These are phyloP conservation scores for Cruciata laevipes DNA, from an alignment of 257 asterid genomes.

Conservation along the genomic window DNA sequence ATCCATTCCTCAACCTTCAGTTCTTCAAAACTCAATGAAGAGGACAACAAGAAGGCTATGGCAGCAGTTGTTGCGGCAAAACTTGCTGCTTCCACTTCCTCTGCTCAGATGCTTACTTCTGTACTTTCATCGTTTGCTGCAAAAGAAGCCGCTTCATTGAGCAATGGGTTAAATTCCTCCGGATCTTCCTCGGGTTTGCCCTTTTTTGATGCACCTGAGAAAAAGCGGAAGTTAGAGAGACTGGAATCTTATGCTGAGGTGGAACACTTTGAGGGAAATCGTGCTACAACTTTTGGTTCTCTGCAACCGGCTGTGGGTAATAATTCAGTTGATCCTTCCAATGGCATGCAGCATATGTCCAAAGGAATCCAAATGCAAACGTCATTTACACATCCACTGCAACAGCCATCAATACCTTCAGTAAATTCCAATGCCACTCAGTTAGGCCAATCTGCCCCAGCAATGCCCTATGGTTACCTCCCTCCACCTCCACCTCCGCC, in stretches of 20 bases:
- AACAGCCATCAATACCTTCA: slow-evolving; percentile 32
- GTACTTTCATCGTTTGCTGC: slow-evolving; percentile 86
- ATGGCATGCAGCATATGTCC: slow-evolving; percentile 30
- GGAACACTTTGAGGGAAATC: slow-evolving; percentile 42
- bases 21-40: slow-evolving; percentile 40
- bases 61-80: slow-evolving; percentile 97
- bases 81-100: slow-evolving; percentile 77
- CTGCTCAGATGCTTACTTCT: slow-evolving; percentile 90
- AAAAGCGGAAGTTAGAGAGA: slow-evolving; percentile 61
- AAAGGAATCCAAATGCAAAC: slow-evolving; percentile 31
- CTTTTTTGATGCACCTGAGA: slow-evolving; percentile 37
- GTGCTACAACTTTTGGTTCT: slow-evolving; percentile 35
- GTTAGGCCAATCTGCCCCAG: slow-evolving; percentile 5
- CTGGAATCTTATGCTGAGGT: slow-evolving; percentile 35
- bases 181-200: slow-evolving; percentile 35
- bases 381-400: slow-evolving; percentile 32
- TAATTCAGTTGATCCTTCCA: slow-evolving; percentile 27
- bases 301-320: slow-evolving; percentile 38
- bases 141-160: slow-evolving; percentile 79
- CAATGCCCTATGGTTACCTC: slow-evolving; percentile 52
- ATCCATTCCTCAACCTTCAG: slow-evolving; percentile 28
- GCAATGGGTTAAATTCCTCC: slow-evolving; percentile 38
- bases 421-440: slow-evolving; percentile 30
- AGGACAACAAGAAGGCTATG: slow-evolving; percentile 71
- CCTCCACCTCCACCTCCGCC: slow-evolving; percentile 36